A percentile compares a stretch with the other conserved stretches of the same genome.
These are phyloP conservation scores for Microglena sp. DNA, from an alignment of 139 green algal genomes.

Conservation along the genomic window DNA sequence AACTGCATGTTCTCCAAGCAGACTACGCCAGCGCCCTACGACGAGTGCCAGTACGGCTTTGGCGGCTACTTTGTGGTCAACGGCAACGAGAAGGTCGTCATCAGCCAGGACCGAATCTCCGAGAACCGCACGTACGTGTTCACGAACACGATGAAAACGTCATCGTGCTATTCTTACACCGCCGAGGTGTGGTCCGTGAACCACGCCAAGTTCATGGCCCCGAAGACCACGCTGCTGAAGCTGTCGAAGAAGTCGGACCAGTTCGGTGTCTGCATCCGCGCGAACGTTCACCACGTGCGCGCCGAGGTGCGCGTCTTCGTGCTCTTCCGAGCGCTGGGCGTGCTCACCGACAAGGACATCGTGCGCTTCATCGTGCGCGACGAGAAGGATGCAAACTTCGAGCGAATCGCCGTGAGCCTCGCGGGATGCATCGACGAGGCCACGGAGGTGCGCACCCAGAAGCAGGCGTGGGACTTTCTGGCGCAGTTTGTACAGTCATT, in stretches of 20 bases:
- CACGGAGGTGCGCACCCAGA: background rate
- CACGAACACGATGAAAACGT: conserved; percentile 1
- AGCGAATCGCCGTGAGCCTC: conserved; percentile 8
- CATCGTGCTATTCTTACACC: conserved; percentile 5
- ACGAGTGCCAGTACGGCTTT: conserved; percentile 79
- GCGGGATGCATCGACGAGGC: background rate
- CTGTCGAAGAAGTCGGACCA: conserved; percentile 57
- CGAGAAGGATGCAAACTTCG: background rate
- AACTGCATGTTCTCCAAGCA: conserved; percentile 44
- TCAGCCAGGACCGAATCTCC: conserved; percentile 88
- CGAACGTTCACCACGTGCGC: conserved; percentile 49
- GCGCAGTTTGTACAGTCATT: no score
- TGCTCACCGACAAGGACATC: conserved; percentile 65
- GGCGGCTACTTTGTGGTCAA: conserved; percentile 89
- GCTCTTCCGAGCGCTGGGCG: conserved; percentile 77
- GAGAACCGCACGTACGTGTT: conserved; percentile 88
- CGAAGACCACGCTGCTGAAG: conserved; percentile 22
- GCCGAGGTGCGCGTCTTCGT: conserved; percentile 39
- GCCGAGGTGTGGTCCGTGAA: conserved; percentile 4
- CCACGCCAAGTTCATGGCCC: background rate
- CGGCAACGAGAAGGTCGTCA: conserved; percentile 81
- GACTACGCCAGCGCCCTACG: conserved; percentile 18
- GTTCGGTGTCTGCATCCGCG: conserved; percentile 67
- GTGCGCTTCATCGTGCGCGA: background rate
- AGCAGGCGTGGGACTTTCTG: conserved; percentile 46